A percentile compares a stretch with the other conserved stretches of the same genome.
Conservation (phyloP, 768 basidiomycete genomes). For the Boletus sp. region DNA sequence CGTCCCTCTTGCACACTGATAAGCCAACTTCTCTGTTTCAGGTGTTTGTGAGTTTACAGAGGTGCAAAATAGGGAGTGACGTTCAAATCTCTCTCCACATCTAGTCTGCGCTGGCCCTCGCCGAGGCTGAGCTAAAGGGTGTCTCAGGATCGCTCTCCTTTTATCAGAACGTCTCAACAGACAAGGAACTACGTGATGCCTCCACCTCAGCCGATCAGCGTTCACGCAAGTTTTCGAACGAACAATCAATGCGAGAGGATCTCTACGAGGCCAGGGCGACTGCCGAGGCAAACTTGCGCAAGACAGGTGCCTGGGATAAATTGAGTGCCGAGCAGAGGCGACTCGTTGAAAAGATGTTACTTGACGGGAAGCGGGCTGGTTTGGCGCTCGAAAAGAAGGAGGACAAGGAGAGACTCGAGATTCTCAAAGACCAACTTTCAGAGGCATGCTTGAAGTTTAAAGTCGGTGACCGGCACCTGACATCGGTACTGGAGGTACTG, state of each 20-base stretch:
- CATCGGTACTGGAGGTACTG: neutral
- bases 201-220: constrained; percentile 67
- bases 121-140: constrained; percentile 52
- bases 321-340: constrained; percentile 67
- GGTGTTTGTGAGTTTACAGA: constrained; percentile 63
- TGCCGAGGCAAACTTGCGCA: constrained; percentile 65
- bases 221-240: constrained; percentile 66
- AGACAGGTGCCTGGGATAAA: constrained; percentile 55
- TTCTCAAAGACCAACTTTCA: constrained; percentile 72
- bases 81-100: constrained; percentile 11
- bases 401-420: constrained; percentile 48
- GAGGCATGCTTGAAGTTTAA: constrained; percentile 70
- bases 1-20: neutral
- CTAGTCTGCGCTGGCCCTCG: constrained; percentile 57
- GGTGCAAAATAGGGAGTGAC: neutral
- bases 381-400: constrained; percentile 68
- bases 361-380: constrained; percentile 76
- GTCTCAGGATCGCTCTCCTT: constrained; percentile 61
- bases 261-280: constrained; percentile 67
- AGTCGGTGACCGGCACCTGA: constrained; percentile 39
- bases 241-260: constrained; percentile 76
- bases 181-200: constrained; percentile 72
- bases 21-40: constrained; percentile 22
- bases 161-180: constrained; percentile 75
- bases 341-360: constrained; percentile 73